Evolutionary conservation across 2,329 filamentous ascomycete species (phyloP), one percentile per base, ranked within the genome.

Genomic region (Aspergillus nomiae): DNA sequence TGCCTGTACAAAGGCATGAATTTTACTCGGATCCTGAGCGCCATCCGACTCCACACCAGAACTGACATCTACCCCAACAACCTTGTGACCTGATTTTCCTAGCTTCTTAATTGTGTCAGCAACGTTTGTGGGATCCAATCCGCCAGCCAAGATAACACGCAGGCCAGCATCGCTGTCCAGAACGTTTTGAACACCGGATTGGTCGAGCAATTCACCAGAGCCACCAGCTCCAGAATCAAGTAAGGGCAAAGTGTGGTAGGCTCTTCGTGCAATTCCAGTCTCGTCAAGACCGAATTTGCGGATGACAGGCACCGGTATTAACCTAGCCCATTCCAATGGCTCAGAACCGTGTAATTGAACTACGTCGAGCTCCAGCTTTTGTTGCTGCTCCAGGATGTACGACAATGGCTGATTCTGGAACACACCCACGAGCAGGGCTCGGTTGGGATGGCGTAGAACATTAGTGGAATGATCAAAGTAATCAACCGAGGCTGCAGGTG

Each of bases 291-390:
- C 88, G 79, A 98, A 99, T 56, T 90, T 91, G 68, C 89, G 89
- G 67, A 99, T 89, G 6, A 99, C 94, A 0, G 95, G 95, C 0
- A 97, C 93, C 1, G 95, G 94, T 56, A 99, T 92, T n/a, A 91
- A 80, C 53, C 81, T 86, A 1, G 94, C 90, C 94, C 94, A 99
- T 76, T 99, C 95, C 4, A 97, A 73, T 2, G 95, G 94, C 75
- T 99, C 96, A 54, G 90, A 86, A 10, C 95, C 96, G 74, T 99
- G 95, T 2, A 99, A 86, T 75, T 99, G 95, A 8, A 99, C 92
- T 59, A 97, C 81, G 74, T 99, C 95, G 50, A 99, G 86, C 53
- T 85, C 84, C 67, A 97, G 88, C 14, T 88, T 83, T 67, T 87
- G 87, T 70, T 96, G 91, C 75, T 94, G 88, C 66, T 89, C 86